Evolutionary conservation across 1,139 yeast genomes (phyloP).

Genomic region (Lodderomyces orthopsilosis): DNA sequence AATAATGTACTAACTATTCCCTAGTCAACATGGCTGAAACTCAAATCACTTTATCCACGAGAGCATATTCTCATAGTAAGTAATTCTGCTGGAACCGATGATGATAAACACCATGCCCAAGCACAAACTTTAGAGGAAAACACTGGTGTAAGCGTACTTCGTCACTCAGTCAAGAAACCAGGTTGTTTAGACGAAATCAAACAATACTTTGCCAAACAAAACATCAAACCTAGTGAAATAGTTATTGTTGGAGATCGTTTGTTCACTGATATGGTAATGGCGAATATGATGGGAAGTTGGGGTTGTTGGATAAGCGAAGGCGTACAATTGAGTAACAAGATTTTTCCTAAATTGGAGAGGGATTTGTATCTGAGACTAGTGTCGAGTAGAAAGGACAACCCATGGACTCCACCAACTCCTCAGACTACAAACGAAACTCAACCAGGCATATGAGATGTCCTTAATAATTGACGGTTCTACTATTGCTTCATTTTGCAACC

Average conservation of each 20-base stretch:
- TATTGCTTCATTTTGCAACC: neutral
- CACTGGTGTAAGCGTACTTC: constrained; percentile 74
- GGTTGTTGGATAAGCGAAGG: constrained; percentile 85
- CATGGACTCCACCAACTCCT: constrained; percentile 30
- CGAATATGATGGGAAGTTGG: constrained; percentile 86
- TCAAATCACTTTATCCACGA: constrained; percentile 58
- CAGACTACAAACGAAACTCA: constrained; percentile 2
- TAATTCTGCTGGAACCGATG: constrained; percentile 90
- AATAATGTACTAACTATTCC: constrained; percentile 3
- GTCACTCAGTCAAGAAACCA: constrained; percentile 84
- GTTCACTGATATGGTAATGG: constrained; percentile 90
- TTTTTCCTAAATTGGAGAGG: constrained; percentile 55
- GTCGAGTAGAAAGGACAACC: constrained; percentile 18
- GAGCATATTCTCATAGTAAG: constrained; percentile 77
- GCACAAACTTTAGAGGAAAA: constrained; percentile 62
- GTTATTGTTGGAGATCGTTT: constrained; percentile 89
- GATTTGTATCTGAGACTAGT: constrained; percentile 34
- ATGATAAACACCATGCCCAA: constrained; percentile 60
- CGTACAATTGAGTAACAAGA: constrained; percentile 53
- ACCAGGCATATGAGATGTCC: neutral
- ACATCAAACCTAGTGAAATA: constrained; percentile 59
- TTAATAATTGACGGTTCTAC: too few species aligned
- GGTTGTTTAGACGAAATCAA: constrained; percentile 77
- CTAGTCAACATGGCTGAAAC: constrained; percentile 52
- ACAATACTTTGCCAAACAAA: constrained; percentile 50